Conservation (phyloP, 2,329 filamentous ascomycete genomes). For the Ciborinia camelliae region DNA sequence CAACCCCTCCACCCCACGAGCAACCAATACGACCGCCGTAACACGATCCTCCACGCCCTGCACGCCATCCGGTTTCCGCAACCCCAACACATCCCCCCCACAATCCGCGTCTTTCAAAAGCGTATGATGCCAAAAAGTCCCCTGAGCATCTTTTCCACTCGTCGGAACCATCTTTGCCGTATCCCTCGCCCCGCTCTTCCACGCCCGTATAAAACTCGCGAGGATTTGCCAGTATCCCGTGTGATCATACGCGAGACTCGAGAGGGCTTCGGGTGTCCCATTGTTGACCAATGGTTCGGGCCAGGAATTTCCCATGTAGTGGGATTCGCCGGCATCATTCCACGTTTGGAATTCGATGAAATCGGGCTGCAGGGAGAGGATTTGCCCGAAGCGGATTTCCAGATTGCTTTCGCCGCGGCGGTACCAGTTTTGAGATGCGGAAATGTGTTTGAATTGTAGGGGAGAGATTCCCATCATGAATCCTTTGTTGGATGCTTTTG, state of each 20-base stretch:
- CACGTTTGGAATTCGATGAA: conserved; percentile 42
- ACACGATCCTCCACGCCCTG: conserved; percentile 17
- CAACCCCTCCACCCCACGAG: conserved; percentile 14
- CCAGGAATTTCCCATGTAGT: conserved; percentile 44
- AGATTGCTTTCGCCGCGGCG: conserved; percentile 41
- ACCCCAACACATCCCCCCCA: background rate
- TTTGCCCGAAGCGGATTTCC: conserved; percentile 35
- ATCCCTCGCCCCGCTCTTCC: conserved; percentile 36
- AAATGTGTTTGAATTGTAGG: conserved; percentile 42
- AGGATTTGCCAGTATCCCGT: conserved; percentile 39
- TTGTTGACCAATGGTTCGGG: conserved; percentile 35
- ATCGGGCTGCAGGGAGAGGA: conserved; percentile 39
- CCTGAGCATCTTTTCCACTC: conserved; percentile 26
- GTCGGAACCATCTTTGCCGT: conserved; percentile 26
- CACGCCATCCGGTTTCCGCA: conserved; percentile 12
- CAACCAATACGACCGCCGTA: conserved; percentile 22
- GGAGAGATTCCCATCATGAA: conserved; percentile 43
- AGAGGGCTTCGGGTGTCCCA: conserved; percentile 30
- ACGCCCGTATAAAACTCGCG: conserved; percentile 40
- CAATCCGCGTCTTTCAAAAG: conserved; percentile 20
- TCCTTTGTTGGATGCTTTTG: conserved; percentile 35
- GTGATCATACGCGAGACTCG: conserved; percentile 38
- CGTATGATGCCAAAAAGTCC: conserved; percentile 37
- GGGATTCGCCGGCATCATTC: conserved; percentile 42
- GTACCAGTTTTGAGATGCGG: conserved; percentile 36